phyloP scores from a whole-genome alignment of 1,284 basidiomycete species.

The Pascua sp. region DNA sequence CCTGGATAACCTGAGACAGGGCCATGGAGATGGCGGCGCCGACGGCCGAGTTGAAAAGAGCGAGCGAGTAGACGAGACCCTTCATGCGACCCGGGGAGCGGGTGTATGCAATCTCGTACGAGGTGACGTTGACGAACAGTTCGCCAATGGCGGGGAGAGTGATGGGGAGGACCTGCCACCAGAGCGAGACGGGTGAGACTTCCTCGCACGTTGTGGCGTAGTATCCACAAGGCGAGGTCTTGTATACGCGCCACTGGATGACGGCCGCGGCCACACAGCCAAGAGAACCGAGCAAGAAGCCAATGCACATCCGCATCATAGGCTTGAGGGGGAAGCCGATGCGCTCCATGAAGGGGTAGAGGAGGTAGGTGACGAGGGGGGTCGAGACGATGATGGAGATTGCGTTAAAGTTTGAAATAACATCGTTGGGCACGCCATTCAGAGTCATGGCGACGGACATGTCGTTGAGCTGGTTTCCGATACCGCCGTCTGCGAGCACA shows the following conservation, averaged over 20 bases:
- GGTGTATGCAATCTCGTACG: constrained; percentile 54
- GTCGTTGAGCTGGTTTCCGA: constrained; percentile 41
- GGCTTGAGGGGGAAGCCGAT: constrained; percentile 40
- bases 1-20: constrained; percentile 16
- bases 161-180: constrained; percentile 49
- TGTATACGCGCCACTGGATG: constrained; percentile 53
- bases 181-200: constrained; percentile 32
- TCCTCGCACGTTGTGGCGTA: constrained; percentile 43
- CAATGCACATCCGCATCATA: constrained; percentile 35
- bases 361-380: constrained; percentile 49
- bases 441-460: constrained; percentile 50
- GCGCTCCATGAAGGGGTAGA: constrained; percentile 51
- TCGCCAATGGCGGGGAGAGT: constrained; percentile 52
- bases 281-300: constrained; percentile 36
- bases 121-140: constrained; percentile 53
- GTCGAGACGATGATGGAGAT: constrained; percentile 50
- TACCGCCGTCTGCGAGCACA: constrained; percentile 45
- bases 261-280: constrained; percentile 33
- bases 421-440: constrained; percentile 52
- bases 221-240: constrained; percentile 50
- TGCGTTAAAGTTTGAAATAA: constrained; percentile 53
- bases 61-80: constrained; percentile 46
- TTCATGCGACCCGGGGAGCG: constrained; percentile 50
- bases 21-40: constrained; percentile 48
- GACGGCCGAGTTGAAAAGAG: constrained; percentile 52